Evolutionary conservation across 2,329 filamentous ascomycete genomes (phyloP).

Genomic region (Colletotrichum truncatum): DNA sequence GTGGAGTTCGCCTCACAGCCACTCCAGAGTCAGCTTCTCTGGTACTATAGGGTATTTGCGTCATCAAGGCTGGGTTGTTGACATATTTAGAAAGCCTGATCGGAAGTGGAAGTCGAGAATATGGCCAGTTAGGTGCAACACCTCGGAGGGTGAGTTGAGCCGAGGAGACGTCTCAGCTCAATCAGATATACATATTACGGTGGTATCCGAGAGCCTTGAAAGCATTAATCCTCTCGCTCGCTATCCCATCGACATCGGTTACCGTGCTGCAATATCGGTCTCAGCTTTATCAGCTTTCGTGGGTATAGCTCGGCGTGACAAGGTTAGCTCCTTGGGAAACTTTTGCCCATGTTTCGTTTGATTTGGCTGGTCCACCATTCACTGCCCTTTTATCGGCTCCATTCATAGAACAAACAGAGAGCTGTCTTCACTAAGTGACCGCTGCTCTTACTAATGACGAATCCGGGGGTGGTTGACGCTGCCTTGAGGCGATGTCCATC

Average conservation of each 20-base stretch:
- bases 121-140: background rate
- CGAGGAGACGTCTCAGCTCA: slow-evolving; percentile 2
- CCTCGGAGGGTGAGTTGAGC: slow-evolving; percentile 2
- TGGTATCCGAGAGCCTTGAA: background rate
- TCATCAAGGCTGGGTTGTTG: background rate
- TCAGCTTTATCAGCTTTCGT: background rate
- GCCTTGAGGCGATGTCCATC: background rate
- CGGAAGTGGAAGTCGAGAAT: background rate
- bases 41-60: background rate
- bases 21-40: background rate
- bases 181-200: background rate
- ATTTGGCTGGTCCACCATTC: background rate
- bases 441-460: background rate
- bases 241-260: background rate
- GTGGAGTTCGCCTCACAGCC: background rate
- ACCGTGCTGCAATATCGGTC: background rate
- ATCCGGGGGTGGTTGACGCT: background rate
- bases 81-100: slow-evolving; percentile 1
- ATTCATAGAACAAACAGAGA: background rate
- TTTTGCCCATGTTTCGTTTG: slow-evolving; percentile 31
- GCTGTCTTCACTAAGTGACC: background rate
- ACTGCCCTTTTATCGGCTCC: background rate
- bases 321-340: slow-evolving; percentile 9
- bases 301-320: background rate
- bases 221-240: background rate